phyloP scores from a whole-genome alignment of 2,329 filamentous ascomycete species.

The Fusarium circinatum region DNA sequence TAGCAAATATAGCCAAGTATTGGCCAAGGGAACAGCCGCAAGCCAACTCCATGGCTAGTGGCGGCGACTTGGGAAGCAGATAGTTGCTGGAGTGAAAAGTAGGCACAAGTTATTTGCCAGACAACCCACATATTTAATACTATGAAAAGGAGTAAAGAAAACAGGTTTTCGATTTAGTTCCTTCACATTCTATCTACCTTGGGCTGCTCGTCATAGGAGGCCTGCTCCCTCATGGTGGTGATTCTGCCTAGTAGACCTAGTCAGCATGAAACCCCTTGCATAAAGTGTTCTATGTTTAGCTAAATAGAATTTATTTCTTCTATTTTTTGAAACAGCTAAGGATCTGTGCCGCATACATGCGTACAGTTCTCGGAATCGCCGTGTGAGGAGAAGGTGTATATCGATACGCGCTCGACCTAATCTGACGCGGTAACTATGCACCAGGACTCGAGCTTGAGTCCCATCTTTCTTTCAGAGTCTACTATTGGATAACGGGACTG shows the following conservation, averaged over 20 bases:
- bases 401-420: background rate
- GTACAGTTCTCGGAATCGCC: background rate
- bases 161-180: background rate
- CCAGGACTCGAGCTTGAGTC: background rate
- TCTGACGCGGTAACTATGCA: too few relatives aligned
- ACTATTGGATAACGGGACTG: background rate
- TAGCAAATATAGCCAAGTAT: background rate
- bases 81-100: background rate
- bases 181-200: background rate
- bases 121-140: background rate
- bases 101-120: background rate
- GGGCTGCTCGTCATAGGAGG: background rate
- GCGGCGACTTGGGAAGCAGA: background rate
- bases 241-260: slow-evolving; percentile 4
- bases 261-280: background rate
- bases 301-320: background rate
- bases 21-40: slow-evolving; percentile 7
- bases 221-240: background rate
- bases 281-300: background rate
- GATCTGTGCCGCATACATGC: background rate
- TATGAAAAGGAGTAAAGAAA: accelerated
- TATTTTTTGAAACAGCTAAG: background rate
- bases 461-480: background rate
- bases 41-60: background rate
- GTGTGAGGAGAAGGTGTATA: background rate